These are phyloP conservation scores for Cubamyces sp. DNA, from an alignment of 768 basidiomycete species.

Conservation along the genomic window DNA sequence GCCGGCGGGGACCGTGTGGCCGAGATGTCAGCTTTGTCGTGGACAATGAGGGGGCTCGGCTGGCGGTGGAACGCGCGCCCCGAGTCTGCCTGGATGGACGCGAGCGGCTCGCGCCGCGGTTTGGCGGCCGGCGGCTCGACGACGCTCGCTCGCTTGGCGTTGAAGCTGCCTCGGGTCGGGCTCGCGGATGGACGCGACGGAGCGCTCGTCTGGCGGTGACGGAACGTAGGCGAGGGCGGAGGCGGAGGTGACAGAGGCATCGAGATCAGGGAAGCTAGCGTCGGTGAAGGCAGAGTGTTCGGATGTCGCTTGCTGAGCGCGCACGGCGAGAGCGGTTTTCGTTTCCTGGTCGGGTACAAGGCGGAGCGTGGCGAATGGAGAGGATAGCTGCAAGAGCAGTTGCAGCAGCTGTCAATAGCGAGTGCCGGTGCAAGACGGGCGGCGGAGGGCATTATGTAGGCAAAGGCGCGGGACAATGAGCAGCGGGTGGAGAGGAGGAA, in stretches of 20 bases:
- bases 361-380: not conserved
- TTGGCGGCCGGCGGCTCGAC: not conserved
- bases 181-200: not conserved
- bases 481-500: not conserved
- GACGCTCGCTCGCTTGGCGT: not conserved
- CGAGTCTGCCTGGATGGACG: constrained; percentile 12
- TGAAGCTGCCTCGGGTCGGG: not conserved
- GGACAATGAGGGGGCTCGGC: not conserved
- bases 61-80: not conserved
- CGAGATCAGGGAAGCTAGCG: not conserved
- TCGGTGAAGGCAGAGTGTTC: not conserved
- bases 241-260: constrained; percentile 3
- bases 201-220: not conserved
- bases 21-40: not conserved
- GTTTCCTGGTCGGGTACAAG: not conserved
- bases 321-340: not conserved
- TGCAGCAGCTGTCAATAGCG: too few species aligned
- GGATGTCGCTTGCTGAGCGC: too few species aligned
- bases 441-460: constrained; percentile 13
- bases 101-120: constrained; percentile 1
- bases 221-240: not conserved
- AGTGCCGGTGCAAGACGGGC: not conserved
- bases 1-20: not conserved
- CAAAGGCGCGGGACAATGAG: constrained; percentile 1
- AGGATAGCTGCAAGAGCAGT: not conserved